A percentile compares a stretch with the other conserved stretches of the same genome.
These are phyloP conservation scores for Salisapilia sapeloensis DNA, from an alignment of 352 stramenopile genomes.

Conservation along the genomic window DNA sequence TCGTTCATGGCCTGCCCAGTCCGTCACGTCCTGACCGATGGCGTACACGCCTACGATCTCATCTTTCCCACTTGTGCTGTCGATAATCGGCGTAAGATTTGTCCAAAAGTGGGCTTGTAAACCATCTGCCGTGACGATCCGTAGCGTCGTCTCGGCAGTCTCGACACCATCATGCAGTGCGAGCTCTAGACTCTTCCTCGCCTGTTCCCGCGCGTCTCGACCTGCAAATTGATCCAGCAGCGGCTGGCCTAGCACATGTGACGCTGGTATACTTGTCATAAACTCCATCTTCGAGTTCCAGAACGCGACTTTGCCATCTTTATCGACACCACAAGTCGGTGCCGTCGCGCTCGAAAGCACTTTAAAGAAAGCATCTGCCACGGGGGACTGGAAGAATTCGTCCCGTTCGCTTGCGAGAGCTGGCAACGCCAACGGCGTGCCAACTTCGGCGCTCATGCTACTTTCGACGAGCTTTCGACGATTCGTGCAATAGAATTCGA, in stretches of 20 bases:
- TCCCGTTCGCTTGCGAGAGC: no score
- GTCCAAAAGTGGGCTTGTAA: conserved; percentile 26
- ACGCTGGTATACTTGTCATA: conserved; percentile 30
- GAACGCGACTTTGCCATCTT: conserved; percentile 28
- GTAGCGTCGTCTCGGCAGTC: conserved; percentile 11
- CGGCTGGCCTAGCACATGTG: conserved; percentile 17
- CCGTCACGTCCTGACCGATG: conserved; percentile 37
- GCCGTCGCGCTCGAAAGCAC: conserved; percentile 52
- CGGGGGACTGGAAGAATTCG: no score
- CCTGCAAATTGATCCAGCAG: conserved; percentile 21
- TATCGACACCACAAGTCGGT: conserved; percentile 35
- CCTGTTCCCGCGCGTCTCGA: conserved; percentile 11
- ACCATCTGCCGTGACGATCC: conserved; percentile 20
- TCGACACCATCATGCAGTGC: conserved; percentile 15
- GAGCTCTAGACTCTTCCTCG: conserved; percentile 9
- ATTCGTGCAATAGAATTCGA: no score
- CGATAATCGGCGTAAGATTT: conserved; percentile 30
- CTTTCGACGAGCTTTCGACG: no score
- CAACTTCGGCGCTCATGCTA: no score
- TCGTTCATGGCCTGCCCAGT: conserved; percentile 28
- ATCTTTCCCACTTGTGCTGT: conserved; percentile 15
- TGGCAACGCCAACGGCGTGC: no score
- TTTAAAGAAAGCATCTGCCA: conserved; percentile 1
- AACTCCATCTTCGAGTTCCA: conserved; percentile 44
- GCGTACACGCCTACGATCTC: conserved; percentile 30